A percentile compares a stretch with the other conserved stretches of the same genome.
Conservation (phyloP, 352 stramenopile species). For the Globisporangium carolinianum region DNA sequence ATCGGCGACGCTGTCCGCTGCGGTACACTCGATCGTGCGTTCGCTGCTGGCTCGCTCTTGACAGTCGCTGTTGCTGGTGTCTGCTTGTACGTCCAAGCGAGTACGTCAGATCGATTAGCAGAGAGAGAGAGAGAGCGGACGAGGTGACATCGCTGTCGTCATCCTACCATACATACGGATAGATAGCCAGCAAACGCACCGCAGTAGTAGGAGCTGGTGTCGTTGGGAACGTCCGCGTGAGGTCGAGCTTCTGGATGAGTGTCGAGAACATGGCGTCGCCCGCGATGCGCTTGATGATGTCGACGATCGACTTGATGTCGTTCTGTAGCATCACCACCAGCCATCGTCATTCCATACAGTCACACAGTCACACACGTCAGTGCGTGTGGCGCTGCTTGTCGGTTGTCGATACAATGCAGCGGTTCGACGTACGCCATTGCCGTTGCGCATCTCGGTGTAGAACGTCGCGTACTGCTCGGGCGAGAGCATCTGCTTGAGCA, state of each 20-base stretch:
- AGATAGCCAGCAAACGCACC: neutral
- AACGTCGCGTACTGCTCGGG: conserved; percentile 76
- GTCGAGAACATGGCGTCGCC: conserved; percentile 76
- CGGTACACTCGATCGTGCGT: neutral
- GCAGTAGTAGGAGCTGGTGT: neutral
- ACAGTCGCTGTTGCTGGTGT: conserved; percentile 10
- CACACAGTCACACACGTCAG: neutral
- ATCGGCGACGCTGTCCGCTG: neutral
- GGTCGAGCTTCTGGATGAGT: conserved; percentile 80
- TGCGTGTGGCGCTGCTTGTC: neutral
- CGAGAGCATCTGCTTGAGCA: conserved; percentile 78
- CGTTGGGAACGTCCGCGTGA: conserved; percentile 52
- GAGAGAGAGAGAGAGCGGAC: neutral
- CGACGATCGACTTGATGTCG: conserved; percentile 83
- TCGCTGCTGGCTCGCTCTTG: conserved; percentile 10
- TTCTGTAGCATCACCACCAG: conserved; percentile 27
- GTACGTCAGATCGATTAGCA: neutral
- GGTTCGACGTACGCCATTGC: conserved; percentile 43
- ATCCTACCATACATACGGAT: too few species aligned
- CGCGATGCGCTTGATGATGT: conserved; percentile 83
- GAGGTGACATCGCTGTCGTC: too few species aligned
- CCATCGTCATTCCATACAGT: too few species aligned
- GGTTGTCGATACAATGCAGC: neutral
- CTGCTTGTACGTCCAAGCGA: neutral
- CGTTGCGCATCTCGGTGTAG: conserved; percentile 79